Percentiles rank a stretch among this genome's conserved stretches.
Conservation (phyloP, 2,329 filamentous ascomycete species). For the Fusarium euwallaceae region DNA sequence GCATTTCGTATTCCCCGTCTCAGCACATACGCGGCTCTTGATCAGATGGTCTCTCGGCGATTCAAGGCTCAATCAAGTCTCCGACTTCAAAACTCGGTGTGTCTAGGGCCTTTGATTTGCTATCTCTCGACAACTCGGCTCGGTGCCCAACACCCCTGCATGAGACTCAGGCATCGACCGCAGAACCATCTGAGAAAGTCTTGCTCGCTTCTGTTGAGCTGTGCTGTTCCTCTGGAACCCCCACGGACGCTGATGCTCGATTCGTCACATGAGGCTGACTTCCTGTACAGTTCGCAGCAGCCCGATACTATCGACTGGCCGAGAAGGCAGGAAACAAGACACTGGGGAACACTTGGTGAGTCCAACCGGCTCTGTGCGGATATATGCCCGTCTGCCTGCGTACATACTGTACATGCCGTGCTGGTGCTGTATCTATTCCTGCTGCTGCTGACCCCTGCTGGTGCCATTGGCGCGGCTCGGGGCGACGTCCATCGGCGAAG, state of each 20-base stretch:
- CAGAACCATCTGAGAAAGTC: not conserved
- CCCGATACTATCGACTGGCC: constrained; percentile 91
- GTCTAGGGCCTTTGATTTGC: constrained; percentile 30
- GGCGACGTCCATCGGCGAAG: constrained; percentile 1
- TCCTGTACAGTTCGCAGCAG: constrained; percentile 75
- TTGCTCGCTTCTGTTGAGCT: not conserved
- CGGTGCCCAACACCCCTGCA: constrained; percentile 29
- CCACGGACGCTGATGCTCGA: constrained; percentile 17
- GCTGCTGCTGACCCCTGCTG: constrained; percentile 12
- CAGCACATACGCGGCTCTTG: not conserved
- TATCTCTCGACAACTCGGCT: constrained; percentile 6
- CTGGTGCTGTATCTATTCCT: constrained; percentile 13
- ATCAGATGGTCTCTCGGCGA: not conserved
- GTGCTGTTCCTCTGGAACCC: constrained; percentile 32
- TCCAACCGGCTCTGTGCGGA: constrained; percentile 47
- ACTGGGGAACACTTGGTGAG: constrained; percentile 95
- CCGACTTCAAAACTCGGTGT: constrained; percentile 24
- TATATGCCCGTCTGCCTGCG: constrained; percentile 22
- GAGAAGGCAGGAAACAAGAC: constrained; percentile 91
- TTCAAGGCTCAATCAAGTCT: not conserved
- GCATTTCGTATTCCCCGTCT: constrained; percentile 14
- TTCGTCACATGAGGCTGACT: constrained; percentile 64
- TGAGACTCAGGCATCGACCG: constrained; percentile 24
- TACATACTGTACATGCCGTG: constrained; percentile 3
- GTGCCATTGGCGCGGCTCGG: constrained; percentile 24